A percentile compares a stretch with the other conserved stretches of the same genome.
These are phyloP conservation scores for Sclerospora graminicola DNA, from an alignment of 352 stramenopile species.

Conservation along the genomic window DNA sequence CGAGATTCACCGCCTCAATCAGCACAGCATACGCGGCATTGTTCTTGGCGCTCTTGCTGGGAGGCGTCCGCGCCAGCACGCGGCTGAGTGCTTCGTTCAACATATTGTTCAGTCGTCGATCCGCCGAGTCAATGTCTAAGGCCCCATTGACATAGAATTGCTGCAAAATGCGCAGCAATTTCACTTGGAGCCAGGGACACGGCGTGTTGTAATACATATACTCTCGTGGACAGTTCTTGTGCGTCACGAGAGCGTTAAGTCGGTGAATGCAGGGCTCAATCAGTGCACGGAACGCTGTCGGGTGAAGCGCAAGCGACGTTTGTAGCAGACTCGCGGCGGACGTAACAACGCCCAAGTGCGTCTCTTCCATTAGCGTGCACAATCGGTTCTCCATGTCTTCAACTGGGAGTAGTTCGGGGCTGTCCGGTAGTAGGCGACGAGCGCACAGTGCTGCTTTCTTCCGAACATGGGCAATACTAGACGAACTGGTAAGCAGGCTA, in stretches of 20 bases:
- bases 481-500: constrained; percentile 85
- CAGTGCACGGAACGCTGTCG: constrained; percentile 84
- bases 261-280: constrained; percentile 91
- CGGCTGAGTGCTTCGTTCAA: constrained; percentile 88
- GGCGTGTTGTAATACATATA: constrained; percentile 98
- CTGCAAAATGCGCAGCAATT: constrained; percentile 89
- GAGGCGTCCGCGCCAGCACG: constrained; percentile 87
- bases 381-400: constrained; percentile 73
- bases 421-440: constrained; percentile 87
- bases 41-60: constrained; percentile 83
- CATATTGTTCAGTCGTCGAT: constrained; percentile 32
- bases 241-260: constrained; percentile 88
- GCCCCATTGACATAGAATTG: constrained; percentile 67
- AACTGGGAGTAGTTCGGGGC: constrained; percentile 90
- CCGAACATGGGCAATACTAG: constrained; percentile 89
- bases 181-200: constrained; percentile 94
- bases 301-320: constrained; percentile 86
- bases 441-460: constrained; percentile 97
- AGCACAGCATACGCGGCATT: constrained; percentile 95
- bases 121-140: constrained; percentile 72
- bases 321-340: constrained; percentile 91
- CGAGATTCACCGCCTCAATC: constrained; percentile 97
- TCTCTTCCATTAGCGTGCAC: constrained; percentile 83
- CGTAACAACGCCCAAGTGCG: constrained; percentile 91
- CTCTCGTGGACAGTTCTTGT: constrained; percentile 88